Conservation (phyloP, 2,329 filamentous ascomycete species). For the Verticillium albo-atrum region DNA sequence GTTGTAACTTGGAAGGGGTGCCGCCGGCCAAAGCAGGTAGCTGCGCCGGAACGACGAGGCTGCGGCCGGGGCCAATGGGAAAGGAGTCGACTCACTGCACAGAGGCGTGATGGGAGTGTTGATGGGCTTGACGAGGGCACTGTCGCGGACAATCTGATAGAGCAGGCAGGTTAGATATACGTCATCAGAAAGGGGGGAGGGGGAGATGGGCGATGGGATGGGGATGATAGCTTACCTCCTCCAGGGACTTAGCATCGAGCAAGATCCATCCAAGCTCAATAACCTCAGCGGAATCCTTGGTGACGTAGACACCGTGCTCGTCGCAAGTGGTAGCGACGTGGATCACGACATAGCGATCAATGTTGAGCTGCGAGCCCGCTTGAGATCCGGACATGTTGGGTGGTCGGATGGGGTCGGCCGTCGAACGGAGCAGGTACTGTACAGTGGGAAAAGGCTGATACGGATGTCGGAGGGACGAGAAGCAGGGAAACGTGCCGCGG, state of each 20-base stretch:
- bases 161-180: constrained; percentile 11
- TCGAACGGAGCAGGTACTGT: not conserved
- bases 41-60: not conserved
- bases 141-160: constrained; percentile 82
- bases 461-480: constrained; percentile 10
- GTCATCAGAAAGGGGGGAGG: constrained; percentile 9
- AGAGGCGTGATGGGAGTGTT: constrained; percentile 98
- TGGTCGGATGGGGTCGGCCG: constrained; percentile 5
- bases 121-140: constrained; percentile 94
- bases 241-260: constrained; percentile 83
- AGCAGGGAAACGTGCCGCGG: constrained; percentile 5
- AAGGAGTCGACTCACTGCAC: constrained; percentile 73
- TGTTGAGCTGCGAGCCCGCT: constrained; percentile 58
- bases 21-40: not conserved
- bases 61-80: not conserved
- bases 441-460: constrained; percentile 2
- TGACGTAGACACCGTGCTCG: constrained; percentile 98
- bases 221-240: constrained; percentile 65
- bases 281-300: constrained; percentile 97
- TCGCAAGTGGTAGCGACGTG: constrained; percentile 99
- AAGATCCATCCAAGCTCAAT: constrained; percentile 99
- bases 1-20: not conserved
- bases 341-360: constrained; percentile 97
- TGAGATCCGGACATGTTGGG: constrained; percentile 38
- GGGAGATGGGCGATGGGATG: not conserved